A percentile compares a stretch with the other conserved stretches of the same genome.
Evolutionary conservation across 768 basidiomycete genomes (phyloP).

Genomic region (Tricholoma sp.): DNA sequence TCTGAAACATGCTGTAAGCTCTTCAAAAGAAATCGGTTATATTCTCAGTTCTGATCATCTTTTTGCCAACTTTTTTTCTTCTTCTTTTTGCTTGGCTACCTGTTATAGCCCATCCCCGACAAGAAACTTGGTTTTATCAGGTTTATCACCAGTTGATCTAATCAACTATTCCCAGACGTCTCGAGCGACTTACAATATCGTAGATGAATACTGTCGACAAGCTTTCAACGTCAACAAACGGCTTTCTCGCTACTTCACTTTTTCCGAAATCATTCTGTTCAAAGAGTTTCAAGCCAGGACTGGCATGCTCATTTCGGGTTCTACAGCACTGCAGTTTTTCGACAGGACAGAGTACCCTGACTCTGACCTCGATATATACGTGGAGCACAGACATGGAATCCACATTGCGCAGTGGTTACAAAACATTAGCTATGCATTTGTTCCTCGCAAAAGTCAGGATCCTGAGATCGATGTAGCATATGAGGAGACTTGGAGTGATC

Average conservation of each 20-base stretch:
- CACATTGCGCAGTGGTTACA: conserved; percentile 32
- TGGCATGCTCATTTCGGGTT: conserved; percentile 47
- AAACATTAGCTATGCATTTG: conserved; percentile 18
- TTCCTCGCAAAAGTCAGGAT: conserved; percentile 4
- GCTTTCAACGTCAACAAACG: conserved; percentile 31
- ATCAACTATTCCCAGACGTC: conserved; percentile 18
- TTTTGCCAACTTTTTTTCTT: too few relatives aligned
- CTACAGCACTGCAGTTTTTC: conserved; percentile 48
- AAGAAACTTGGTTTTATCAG: conserved; percentile 1
- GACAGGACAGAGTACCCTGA: conserved; percentile 36
- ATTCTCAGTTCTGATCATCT: too few relatives aligned
- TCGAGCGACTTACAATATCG: neutral
- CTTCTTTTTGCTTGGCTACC: too few relatives aligned
- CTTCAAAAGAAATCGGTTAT: too few relatives aligned
- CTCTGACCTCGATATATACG: conserved; percentile 51
- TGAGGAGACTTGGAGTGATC: neutral
- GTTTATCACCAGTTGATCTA: conserved; percentile 21
- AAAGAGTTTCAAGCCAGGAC: conserved; percentile 38
- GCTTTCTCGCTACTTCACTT: conserved; percentile 30
- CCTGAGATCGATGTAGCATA: neutral
- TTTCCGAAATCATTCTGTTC: conserved; percentile 23
- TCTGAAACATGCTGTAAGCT: too few relatives aligned
- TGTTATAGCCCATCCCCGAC: too few relatives aligned
- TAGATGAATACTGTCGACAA: conserved; percentile 8
- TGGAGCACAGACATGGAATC: conserved; percentile 22